These are phyloP conservation scores for Neurospora sp. DNA, from an alignment of 495 filamentous ascomycete genomes.

Conservation along the genomic window DNA sequence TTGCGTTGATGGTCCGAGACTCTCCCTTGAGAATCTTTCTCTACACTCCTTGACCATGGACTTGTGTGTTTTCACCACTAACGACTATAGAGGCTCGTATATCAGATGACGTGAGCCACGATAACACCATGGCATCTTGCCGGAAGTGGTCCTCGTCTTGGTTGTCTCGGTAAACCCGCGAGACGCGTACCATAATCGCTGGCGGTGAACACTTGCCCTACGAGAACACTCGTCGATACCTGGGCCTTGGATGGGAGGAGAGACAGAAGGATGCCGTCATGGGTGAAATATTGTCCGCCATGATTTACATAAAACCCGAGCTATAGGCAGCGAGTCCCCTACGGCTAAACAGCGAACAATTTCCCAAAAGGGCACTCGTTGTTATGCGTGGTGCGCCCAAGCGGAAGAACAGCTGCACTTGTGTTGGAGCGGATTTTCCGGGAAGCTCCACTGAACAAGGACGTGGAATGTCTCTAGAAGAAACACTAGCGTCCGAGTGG, in stretches of 20 bases:
- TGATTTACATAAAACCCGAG: slow-evolving; percentile 33
- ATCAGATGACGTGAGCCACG: not conserved
- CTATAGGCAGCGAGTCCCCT: slow-evolving; percentile 24
- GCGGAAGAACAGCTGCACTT: slow-evolving; percentile 3
- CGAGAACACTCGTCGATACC: not conserved
- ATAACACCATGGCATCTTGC: not conserved
- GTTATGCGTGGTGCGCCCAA: slow-evolving; percentile 27
- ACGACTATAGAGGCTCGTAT: not conserved
- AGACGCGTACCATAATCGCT: not conserved
- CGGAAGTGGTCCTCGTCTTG: not conserved
- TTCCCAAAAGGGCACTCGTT: slow-evolving; percentile 33
- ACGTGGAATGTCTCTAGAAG: slow-evolving; percentile 32
- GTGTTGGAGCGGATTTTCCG: not conserved
- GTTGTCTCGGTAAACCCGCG: not conserved
- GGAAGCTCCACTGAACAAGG: slow-evolving; percentile 26
- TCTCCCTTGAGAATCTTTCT: not conserved
- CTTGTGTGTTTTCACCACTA: not conserved
- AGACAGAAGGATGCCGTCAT: slow-evolving; percentile 25
- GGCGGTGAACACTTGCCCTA: not conserved
- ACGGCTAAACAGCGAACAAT: slow-evolving; percentile 33
- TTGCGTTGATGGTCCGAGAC: not conserved
- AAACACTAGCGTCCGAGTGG: slow-evolving; percentile 17
- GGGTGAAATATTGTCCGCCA: slow-evolving; percentile 19
- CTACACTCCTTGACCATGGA: not conserved
- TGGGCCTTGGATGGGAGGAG: not conserved